These are phyloP conservation scores for Periconia macrospinosa DNA, from an alignment of 2,329 filamentous ascomycete genomes.

Conservation along the genomic window DNA sequence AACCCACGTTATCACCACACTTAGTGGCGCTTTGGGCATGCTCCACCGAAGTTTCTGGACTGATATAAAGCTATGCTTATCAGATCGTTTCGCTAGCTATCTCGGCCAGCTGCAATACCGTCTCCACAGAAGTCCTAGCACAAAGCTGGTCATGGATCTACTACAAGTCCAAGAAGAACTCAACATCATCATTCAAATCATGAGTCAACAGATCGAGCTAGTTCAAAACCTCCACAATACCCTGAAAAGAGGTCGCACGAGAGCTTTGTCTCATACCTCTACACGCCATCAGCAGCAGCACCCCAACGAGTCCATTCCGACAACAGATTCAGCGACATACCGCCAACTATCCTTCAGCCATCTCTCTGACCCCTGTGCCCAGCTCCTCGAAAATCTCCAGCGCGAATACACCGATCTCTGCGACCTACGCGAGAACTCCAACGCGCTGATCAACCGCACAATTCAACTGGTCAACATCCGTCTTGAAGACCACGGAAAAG, in stretches of 20 bases:
- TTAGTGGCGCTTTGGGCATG: slow-evolving; percentile 47
- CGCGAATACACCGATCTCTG: slow-evolving; percentile 45
- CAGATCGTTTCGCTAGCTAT: slow-evolving; percentile 48
- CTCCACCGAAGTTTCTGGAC: slow-evolving; percentile 49
- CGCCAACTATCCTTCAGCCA: slow-evolving; percentile 42
- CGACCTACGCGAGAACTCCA: slow-evolving; percentile 48
- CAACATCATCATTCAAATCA: slow-evolving; percentile 49
- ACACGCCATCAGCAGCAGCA: slow-evolving; percentile 9
- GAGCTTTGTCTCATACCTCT: slow-evolving; percentile 10
- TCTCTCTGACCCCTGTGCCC: slow-evolving; percentile 40
- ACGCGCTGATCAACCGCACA: slow-evolving; percentile 46
- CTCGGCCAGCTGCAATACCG: slow-evolving; percentile 48
- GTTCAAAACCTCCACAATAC: slow-evolving; percentile 32
- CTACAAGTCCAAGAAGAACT: slow-evolving; percentile 49
- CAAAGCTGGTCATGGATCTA: slow-evolving; percentile 49
- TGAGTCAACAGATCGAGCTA: slow-evolving; percentile 45
- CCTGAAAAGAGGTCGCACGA: slow-evolving; percentile 8
- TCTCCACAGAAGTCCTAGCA: slow-evolving; percentile 45
- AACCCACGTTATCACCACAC: slow-evolving; percentile 41
- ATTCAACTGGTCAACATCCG: slow-evolving; percentile 51
- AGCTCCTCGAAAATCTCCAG: slow-evolving; percentile 46
- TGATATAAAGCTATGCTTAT: slow-evolving; percentile 45
- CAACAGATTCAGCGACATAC: slow-evolving; percentile 35
- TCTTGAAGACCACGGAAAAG: slow-evolving; percentile 49
- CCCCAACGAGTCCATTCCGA: slow-evolving; percentile 17